Conservation (phyloP, 73 alveolate genomes). For the Tetrahymena malaccensis region DNA sequence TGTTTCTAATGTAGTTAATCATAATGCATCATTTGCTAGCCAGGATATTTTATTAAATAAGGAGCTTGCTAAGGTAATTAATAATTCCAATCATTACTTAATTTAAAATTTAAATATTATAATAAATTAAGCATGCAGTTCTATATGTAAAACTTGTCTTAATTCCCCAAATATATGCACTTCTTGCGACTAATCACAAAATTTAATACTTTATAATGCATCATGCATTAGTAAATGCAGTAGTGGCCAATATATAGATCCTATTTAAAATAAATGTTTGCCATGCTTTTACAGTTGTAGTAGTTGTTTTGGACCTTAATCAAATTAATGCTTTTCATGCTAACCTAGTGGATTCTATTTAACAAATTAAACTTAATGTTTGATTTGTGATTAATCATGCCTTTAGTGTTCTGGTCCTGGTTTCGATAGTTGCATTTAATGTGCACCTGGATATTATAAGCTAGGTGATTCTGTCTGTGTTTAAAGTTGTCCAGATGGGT, state of each 20-base stretch:
- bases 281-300: neutral
- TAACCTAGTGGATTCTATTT: neutral
- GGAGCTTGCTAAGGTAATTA: neutral
- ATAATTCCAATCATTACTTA: neutral
- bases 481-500: neutral
- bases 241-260: neutral
- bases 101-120: neutral
- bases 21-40: neutral
- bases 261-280: neutral
- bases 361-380: neutral
- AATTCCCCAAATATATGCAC: neutral
- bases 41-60: neutral
- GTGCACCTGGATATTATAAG: neutral
- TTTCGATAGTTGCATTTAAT: neutral
- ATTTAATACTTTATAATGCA: neutral
- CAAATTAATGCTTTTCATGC: neutral
- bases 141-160: neutral
- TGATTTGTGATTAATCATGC: neutral
- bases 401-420: neutral
- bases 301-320: neutral
- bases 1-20: neutral
- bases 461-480: neutral
- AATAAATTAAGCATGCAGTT: neutral
- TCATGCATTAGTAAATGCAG: neutral
- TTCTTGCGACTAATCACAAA: neutral